Evolutionary conservation across 2,329 filamentous ascomycete species (phyloP).

Genomic region (Penicillium sp.): DNA sequence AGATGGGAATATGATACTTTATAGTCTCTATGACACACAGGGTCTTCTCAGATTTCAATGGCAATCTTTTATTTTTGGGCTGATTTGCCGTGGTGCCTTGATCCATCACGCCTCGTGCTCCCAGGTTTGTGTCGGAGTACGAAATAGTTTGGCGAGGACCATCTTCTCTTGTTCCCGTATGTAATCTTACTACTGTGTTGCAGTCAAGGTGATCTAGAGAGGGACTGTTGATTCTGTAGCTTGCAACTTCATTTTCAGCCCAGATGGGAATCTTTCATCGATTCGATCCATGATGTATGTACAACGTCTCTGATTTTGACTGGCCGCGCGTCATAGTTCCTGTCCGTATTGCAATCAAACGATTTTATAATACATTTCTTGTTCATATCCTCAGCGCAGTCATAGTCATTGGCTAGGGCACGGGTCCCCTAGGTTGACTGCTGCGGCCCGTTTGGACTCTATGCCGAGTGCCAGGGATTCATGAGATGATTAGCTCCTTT

Average conservation of each 20-base stretch:
- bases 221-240: slow-evolving; percentile 1
- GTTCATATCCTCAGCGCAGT: background rate
- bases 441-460: slow-evolving; percentile 13
- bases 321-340: slow-evolving; percentile 23
- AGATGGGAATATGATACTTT: slow-evolving; percentile 8
- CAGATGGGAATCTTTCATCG: slow-evolving; percentile 11
- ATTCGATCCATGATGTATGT: slow-evolving; percentile 12
- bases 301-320: slow-evolving; percentile 13
- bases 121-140: slow-evolving; percentile 15
- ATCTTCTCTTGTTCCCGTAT: background rate
- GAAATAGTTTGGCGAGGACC: slow-evolving; percentile 5
- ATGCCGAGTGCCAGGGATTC: slow-evolving; percentile 1
- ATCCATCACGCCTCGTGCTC: slow-evolving; percentile 18
- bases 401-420: slow-evolving; percentile 1
- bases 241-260: slow-evolving; percentile 10
- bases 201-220: background rate
- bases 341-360: slow-evolving; percentile 14
- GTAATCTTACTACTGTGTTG: background rate
- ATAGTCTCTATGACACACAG: slow-evolving; percentile 9
- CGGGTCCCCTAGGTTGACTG: slow-evolving; percentile 10
- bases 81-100: slow-evolving; percentile 11
- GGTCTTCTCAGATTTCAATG: slow-evolving; percentile 2
- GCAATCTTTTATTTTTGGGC: slow-evolving; percentile 15
- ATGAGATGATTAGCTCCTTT: background rate
- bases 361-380: background rate